Evolutionary conservation across 257 asterid species (phyloP), one percentile per base, ranked within the genome.

Genomic region (Vinca minor): DNA sequence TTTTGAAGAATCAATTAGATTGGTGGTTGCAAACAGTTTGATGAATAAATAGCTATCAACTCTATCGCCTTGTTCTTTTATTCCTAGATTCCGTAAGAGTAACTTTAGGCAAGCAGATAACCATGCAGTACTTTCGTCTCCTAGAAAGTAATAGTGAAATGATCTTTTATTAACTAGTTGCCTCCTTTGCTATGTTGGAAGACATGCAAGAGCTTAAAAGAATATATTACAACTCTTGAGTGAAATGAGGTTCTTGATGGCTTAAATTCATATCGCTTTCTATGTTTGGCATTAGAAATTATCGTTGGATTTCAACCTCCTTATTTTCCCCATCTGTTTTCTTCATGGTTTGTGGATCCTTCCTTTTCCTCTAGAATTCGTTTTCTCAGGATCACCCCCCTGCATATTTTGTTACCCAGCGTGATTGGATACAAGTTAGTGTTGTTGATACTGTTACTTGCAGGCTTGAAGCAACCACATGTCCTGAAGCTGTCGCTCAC

Each of bases 381-480:
- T 47, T 31, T 12, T 26, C 34, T 44, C 31, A 17, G 38, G 54
- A 47, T 21, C 23, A 36, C 0, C 31, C 26, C 35, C 14, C 17
- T 63, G 32, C 17, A 17, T 32, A 15, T n/a, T 8, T 32, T 63
- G 32, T 18, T 8, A 20, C 10, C 28, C 11, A 20, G 17, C 1
- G 48, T 42, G 28, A 38, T 45, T 13, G 12, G 18, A 20, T 17
- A 25, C 13, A 36, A 23, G 36, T 31, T 48, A 31, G 25, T 47
- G 20, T 25, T 9, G 47, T 36, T 39, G 7, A 5, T n/a, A 25
- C 13, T 57, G 23, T 64, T 47, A 17, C 29, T 70, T 63, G 64
- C 82, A 87, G 96, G 88, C 78, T 81, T 62, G 87, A 87, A 76
- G 84, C 80, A 63, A 74, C 77, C 38, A 71, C 72, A 57, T 82